Base-by-base conservation (phyloP, 2,329 filamentous ascomycete genomes). In the Fusarium napiforme region DNA sequence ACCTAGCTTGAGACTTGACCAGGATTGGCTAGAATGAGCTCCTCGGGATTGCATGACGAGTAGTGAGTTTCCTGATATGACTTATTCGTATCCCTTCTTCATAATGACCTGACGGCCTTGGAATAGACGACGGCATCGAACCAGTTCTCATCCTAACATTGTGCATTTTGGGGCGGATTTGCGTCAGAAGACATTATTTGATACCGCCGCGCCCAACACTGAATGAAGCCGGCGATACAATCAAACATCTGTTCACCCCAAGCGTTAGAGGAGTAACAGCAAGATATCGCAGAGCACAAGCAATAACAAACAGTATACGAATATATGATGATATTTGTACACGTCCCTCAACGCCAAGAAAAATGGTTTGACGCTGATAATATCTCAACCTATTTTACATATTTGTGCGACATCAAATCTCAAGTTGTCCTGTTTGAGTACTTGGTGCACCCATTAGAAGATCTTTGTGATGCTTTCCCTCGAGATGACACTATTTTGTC, bases 401-500 rank as follows among this genome's bases (percentile, higher is more conserved):
- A 23, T 52, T 50, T 37, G 12, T 40, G n/a, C 37, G 19, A 21
- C 56, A 56, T 26, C 39, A 23, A 34, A 26, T 42, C 16, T 30
- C 39, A 19, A 42, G 16, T n/a, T 11, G 21, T 40, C 43, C 34
- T 26, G 30, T 8, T 16, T 19, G 23, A 16, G 42, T 30, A 18
- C 36, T 23, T 36, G 26, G 47, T 45, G 18, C 49, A 7, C 18
- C n/a, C 30, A 43, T 57, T 78, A 83, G 63, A 84, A 84, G 43
- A 84, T 83, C 75, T 85, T 86, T 5, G 87, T 84, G 59, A 91
- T 90, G 75, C 86, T 89, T 83, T 91, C 88, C 81, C 90, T 88
- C 81, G 93, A 90, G 81, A 99, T 98, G 60, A 93, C 89, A 71
- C 93, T 97, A 81, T 97, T 96, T 84, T 98, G 95, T 77, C 89